Conservation (phyloP, 2,329 filamentous ascomycete species). For the Lecanoromycetidae sp. region DNA sequence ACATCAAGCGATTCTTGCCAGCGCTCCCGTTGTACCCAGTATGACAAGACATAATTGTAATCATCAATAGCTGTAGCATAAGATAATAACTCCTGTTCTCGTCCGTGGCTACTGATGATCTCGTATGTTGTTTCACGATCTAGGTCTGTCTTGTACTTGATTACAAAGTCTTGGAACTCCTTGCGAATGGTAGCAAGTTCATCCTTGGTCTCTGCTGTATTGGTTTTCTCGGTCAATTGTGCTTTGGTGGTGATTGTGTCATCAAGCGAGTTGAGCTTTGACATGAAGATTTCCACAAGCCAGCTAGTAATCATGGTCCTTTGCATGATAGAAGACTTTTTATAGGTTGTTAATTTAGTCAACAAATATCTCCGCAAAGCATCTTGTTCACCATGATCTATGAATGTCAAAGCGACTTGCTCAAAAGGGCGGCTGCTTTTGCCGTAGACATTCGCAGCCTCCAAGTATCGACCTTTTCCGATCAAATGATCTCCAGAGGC, state of each 20-base stretch:
- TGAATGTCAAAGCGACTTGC: conserved; percentile 81
- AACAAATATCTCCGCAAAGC: conserved; percentile 80
- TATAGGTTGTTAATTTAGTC: conserved; percentile 69
- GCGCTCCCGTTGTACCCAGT: conserved; percentile 92
- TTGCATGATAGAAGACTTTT: conserved; percentile 80
- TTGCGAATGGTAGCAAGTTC: conserved; percentile 58
- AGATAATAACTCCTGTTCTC: conserved; percentile 82
- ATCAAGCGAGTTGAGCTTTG: conserved; percentile 85
- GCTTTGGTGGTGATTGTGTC: conserved; percentile 86
- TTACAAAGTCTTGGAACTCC: conserved; percentile 82
- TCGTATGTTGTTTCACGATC: conserved; percentile 91
- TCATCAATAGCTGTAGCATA: conserved; percentile 84
- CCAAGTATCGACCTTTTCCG: conserved; percentile 64
- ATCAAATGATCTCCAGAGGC: conserved; percentile 84
- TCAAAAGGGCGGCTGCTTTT: conserved; percentile 96
- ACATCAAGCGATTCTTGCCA: conserved; percentile 81
- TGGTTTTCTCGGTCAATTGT: conserved; percentile 61
- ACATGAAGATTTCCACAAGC: conserved; percentile 95
- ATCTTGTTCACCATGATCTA: conserved; percentile 82
- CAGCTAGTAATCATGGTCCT: conserved; percentile 89
- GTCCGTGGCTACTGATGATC: conserved; percentile 86
- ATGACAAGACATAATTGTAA: conserved; percentile 86
- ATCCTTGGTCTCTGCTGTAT: conserved; percentile 57
- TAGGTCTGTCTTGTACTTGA: conserved; percentile 71
- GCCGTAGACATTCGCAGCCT: conserved; percentile 83